These are phyloP conservation scores for Cicer arietinum DNA, from an alignment of 306 rosid species.

Conservation along the genomic window DNA sequence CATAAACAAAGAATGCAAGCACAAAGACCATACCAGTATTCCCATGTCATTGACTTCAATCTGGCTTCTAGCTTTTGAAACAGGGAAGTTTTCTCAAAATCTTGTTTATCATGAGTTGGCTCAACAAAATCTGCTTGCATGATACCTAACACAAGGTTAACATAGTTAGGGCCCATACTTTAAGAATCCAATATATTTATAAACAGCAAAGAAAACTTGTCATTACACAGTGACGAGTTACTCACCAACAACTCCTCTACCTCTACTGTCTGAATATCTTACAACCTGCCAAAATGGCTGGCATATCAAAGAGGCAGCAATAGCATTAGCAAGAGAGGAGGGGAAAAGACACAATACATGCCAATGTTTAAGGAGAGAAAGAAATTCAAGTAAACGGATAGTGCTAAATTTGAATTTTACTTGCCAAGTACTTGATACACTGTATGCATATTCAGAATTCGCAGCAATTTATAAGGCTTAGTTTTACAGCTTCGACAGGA, in stretches of 20 bases:
- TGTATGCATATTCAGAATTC: neutral
- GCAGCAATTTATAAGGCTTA: neutral
- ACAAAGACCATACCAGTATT: slow-evolving; percentile 72
- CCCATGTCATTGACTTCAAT: slow-evolving; percentile 86
- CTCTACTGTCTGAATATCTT: slow-evolving; percentile 62
- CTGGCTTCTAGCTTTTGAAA: slow-evolving; percentile 90
- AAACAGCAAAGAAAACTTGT: slow-evolving; percentile 15
- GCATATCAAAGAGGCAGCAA: slow-evolving; percentile 46
- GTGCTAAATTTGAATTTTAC: neutral
- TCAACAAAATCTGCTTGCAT: slow-evolving; percentile 85
- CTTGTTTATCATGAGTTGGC: slow-evolving; percentile 96
- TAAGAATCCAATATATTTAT: slow-evolving; percentile 20
- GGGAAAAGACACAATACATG: neutral
- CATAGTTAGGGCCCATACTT: slow-evolving; percentile 34
- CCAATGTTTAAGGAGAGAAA: slow-evolving; percentile 3
- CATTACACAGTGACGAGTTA: slow-evolving; percentile 22
- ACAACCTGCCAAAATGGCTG: slow-evolving; percentile 98
- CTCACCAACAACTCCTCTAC: slow-evolving; percentile 94
- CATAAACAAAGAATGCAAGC: slow-evolving; percentile 34
- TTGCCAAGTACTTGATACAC: neutral
- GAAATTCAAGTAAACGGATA: slow-evolving; percentile 1
- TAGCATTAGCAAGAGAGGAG: slow-evolving; percentile 10
- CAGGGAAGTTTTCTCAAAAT: slow-evolving; percentile 87
- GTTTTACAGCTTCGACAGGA: neutral
- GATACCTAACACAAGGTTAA: slow-evolving; percentile 62